Evolutionary conservation across 1,139 yeast genomes (phyloP), one percentile per base, ranked within the genome.

Genomic region (Lodderomyces elongisporus): DNA sequence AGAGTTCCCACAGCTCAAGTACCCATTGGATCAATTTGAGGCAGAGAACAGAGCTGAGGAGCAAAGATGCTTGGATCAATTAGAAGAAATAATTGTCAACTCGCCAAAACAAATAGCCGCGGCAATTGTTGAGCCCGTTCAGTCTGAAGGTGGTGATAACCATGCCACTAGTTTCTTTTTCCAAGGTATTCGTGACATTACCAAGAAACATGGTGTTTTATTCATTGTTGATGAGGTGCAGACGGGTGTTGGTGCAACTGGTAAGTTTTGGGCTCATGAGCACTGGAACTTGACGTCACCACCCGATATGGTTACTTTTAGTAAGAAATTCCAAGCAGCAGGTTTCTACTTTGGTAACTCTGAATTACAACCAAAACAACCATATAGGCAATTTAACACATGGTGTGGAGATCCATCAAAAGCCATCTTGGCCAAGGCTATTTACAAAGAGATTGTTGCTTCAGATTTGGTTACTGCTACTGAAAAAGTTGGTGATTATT

Each of bases 331-430:
- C 70, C 89, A 81, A 59, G 77, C 84, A 38, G 88, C 88, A 7
- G 89, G 89, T 30, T 81, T 79, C 61, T 81, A 74, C 64, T 81
- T 77, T 70, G 73, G 70, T 44, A 77, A 80, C 56, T 76, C 75
- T 22, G 65, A 68, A 34, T 72, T 79, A 46, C 70, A 75, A 48
- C 85, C 85, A 42, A 71, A 70, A 45, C 66, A 65, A 45, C 75
- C 88, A 8, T 80, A 75, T 61, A 74, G 88, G 62, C 88, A 80
- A 56, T 81, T 81, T 66, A 81, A 81, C 70, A 81, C 89, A 42
- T 81, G 89, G 89, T 80, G 87, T 60, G 89, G 88, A 49, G 88
- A 81, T 53, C 85, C 88, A 52, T 76, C 82, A 23, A 74, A 74
- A 58, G 77, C 79, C 57, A 60, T 77, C 35, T 59, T 78, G 43